Base-by-base conservation (phyloP, 176 grass and related monocot species). In the Zea luxurians region DNA sequence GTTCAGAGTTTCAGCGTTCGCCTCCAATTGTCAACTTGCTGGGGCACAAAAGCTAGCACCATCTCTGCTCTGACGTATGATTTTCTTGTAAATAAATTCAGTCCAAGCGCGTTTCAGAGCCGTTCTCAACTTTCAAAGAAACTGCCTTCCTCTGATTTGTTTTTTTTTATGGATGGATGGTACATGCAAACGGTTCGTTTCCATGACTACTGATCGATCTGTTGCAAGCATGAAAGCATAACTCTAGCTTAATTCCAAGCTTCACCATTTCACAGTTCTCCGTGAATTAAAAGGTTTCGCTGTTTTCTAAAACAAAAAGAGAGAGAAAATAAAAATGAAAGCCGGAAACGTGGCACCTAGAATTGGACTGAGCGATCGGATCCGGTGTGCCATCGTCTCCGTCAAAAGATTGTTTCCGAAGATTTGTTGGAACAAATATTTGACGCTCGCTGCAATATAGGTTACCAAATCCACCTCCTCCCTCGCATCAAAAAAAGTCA, bases 391-490 rank as follows among this genome's bases (percentile, higher is more conserved):
- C 36, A 45, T 34, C 61, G 13, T 85, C 55, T 37, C 42, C 21
- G 20, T 69, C 80, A 74, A 16, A 16, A 79, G 62, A 88, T 75
- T 34, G 49, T 57, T 74, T 79, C 2, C 1, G 49, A 66, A 57
- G 74, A 76, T 83, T 80, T 83, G 81, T 84, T 80, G 80, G 63
- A 75, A 80, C 81, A 80, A 70, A 70, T 70, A 27, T 63, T 80
- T 84, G 86, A 80, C 81, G 34, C 13, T 45, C 48, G 76, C 16
- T 38, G 37, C 76, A 71, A 49, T 80, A 69, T 88, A 70, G 86
- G 76, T 59, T 70, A 84, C 81, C 81, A 80, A 80, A 84, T 57
- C 81, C 55, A 58, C 71, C 86, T 76, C 81, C 48, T 66, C 27
- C 81, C 48, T 16, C 37, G 13, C 4, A 34, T 42, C 41, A 37